phyloP scores from a whole-genome alignment of 495 filamentous ascomycete genomes.

The Tuber melanosporum region DNA sequence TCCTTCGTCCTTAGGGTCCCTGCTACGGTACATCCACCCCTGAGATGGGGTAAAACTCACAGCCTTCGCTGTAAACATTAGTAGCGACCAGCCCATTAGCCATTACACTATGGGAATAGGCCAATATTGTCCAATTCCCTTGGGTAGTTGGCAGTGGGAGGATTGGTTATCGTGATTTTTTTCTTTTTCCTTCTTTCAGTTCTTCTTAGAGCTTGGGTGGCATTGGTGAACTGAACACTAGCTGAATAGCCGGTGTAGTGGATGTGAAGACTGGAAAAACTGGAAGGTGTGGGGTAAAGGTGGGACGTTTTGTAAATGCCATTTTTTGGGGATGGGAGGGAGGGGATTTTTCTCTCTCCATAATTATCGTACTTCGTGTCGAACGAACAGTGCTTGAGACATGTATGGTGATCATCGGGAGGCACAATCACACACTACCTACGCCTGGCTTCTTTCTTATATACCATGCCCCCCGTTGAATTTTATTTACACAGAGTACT shows the following conservation, averaged over 20 bases:
- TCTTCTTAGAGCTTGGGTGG: background rate
- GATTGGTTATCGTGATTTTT: background rate
- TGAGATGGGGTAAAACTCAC: too few relatives aligned
- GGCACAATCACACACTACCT: too few relatives aligned
- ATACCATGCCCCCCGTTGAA: background rate
- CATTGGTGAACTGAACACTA: background rate
- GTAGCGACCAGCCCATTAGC: too few relatives aligned
- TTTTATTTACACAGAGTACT: background rate
- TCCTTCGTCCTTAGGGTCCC: background rate
- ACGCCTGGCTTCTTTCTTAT: background rate
- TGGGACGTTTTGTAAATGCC: background rate
- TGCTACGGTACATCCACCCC: too few relatives aligned
- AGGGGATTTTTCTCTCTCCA: background rate
- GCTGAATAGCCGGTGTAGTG: background rate
- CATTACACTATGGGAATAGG: too few relatives aligned
- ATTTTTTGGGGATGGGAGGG: background rate
- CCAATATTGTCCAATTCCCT: background rate
- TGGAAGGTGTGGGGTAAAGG: too few relatives aligned
- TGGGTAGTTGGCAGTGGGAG: too few relatives aligned
- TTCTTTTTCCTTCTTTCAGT: background rate
- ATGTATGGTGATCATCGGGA: background rate
- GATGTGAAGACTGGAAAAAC: background rate
- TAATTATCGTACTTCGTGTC: too few relatives aligned
- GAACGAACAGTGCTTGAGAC: background rate
- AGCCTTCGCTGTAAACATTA: too few relatives aligned